Percentiles rank a stretch among this genome's conserved stretches.
These are phyloP conservation scores for Amaranthus hypochondriacus DNA, from an alignment of 148 eudicot species.

Conservation along the genomic window DNA sequence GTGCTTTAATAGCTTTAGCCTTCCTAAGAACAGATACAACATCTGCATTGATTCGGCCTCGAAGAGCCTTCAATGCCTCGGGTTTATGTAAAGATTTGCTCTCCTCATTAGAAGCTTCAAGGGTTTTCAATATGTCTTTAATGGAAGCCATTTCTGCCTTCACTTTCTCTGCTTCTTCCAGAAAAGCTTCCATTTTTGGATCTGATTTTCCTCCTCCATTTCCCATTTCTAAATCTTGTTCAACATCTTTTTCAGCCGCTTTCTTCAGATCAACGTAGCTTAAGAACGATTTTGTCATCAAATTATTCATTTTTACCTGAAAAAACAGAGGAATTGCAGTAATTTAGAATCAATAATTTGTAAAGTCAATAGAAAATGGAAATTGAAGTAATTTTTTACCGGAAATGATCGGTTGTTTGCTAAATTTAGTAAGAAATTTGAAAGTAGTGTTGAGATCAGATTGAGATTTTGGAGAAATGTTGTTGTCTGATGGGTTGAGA, in stretches of 20 bases:
- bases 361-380: neutral
- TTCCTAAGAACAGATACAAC: conserved; percentile 61
- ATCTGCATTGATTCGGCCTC: conserved; percentile 53
- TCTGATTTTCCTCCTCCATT: conserved; percentile 29
- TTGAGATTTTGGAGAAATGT: conserved; percentile 14
- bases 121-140: conserved; percentile 37
- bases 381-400: no score
- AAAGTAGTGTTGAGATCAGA: conserved; percentile 8
- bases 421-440: neutral
- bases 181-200: conserved; percentile 57
- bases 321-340: neutral
- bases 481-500: conserved; percentile 1
- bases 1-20: conserved; percentile 54
- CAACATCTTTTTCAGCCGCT: conserved; percentile 60
- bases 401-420: neutral
- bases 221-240: conserved; percentile 54
- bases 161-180: conserved; percentile 80
- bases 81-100: conserved; percentile 67
- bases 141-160: conserved; percentile 59
- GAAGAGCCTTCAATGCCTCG: conserved; percentile 53
- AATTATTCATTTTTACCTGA: conserved; percentile 55
- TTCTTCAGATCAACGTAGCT: conserved; percentile 85
- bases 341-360: conserved; percentile 1
- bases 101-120: conserved; percentile 57
- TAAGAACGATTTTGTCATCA: conserved; percentile 86